A percentile compares a stretch with the other conserved stretches of the same genome.
These are phyloP conservation scores for Auriscalpium orientale DNA, from an alignment of 768 basidiomycete species.

Conservation along the genomic window DNA sequence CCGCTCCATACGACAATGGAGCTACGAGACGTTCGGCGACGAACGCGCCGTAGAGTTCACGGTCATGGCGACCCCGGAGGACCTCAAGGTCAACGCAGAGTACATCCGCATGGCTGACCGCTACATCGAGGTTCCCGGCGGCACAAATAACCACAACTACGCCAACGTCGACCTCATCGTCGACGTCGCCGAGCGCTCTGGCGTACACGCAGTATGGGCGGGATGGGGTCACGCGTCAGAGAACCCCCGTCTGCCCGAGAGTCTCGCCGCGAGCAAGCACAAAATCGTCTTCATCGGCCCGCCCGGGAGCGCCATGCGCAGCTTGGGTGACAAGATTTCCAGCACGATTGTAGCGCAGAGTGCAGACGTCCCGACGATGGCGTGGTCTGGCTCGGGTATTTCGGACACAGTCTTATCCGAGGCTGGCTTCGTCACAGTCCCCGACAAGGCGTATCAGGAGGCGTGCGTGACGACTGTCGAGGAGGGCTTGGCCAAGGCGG, in stretches of 20 bases:
- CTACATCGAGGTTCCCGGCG: conserved; percentile 97
- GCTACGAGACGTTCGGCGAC: conserved; percentile 96
- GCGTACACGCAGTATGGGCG: conserved; percentile 99
- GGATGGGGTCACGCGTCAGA: conserved; percentile 99
- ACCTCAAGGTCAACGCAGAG: conserved; percentile 97
- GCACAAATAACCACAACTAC: conserved; percentile 98
- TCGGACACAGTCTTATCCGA: conserved; percentile 77
- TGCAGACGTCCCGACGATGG: conserved; percentile 94
- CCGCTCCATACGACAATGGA: conserved; percentile 98
- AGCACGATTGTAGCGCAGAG: conserved; percentile 98
- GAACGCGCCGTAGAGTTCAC: conserved; percentile 97
- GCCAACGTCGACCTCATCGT: conserved; percentile 99
- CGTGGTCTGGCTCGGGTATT: conserved; percentile 97
- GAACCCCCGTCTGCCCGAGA: conserved; percentile 94
- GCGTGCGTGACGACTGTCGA: conserved; percentile 88
- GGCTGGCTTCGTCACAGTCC: conserved; percentile 89
- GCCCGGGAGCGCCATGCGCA: conserved; percentile 97
- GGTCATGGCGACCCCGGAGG: conserved; percentile 99
- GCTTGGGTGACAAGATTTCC: conserved; percentile 98
- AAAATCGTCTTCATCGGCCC: conserved; percentile 99
- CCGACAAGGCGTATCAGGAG: conserved; percentile 78
- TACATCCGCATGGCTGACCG: conserved; percentile 99
- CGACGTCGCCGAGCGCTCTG: conserved; percentile 93
- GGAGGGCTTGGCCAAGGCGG: conserved; percentile 76
- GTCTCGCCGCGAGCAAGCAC: conserved; percentile 82